Evolutionary conservation across 1,139 yeast genomes (phyloP), one percentile per base, ranked within the genome.

Genomic region (Suhomyces taliae): DNA sequence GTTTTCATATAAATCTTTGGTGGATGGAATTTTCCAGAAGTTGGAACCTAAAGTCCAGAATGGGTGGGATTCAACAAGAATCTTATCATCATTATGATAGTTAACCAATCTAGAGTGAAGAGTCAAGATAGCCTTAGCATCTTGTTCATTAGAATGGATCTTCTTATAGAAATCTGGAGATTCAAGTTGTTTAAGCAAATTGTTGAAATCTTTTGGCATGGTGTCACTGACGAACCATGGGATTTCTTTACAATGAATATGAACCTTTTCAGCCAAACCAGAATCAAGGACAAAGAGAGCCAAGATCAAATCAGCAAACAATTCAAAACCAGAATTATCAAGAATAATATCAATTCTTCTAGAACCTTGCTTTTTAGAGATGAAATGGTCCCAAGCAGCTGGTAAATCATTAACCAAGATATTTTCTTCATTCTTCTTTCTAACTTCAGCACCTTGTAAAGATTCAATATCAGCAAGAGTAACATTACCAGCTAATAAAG

Each of bases 221-320:
- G 95, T 95, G 65, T 93, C 99, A 58, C 97, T 88, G 19, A 93
- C 99, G 84, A 93, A 91, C 96, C 98, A 93, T 36, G 99, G 98
- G 53, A 90, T 79, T 48, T 83, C 82, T 67, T 93, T 93, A 55
- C 96, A 90, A 66, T 95, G 99, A 54, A 95, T 74, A 27, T 83
- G 85, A 50, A 93, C 81, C 44, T 78, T 71, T 27, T 73, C 68
- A 14, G 82, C 84, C 36, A 91, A 65, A 26, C 79, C 77, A 14
- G 90, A 70, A 58, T 91, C 96, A 39, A 95, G 73, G 48, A 90
- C 69, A 65, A 90, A 90, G 45, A 90, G 70, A 1, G 87, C 78
- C 47, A 91, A 76, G 44, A 87, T 76, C 59, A 93, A 72, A 65
- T 93, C 99, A 36, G 97, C 90, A 66, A 84, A 93, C 39, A 93